Conservation (phyloP, 2,329 filamentous ascomycete genomes). For the Pseudogymnoascus sp. region DNA sequence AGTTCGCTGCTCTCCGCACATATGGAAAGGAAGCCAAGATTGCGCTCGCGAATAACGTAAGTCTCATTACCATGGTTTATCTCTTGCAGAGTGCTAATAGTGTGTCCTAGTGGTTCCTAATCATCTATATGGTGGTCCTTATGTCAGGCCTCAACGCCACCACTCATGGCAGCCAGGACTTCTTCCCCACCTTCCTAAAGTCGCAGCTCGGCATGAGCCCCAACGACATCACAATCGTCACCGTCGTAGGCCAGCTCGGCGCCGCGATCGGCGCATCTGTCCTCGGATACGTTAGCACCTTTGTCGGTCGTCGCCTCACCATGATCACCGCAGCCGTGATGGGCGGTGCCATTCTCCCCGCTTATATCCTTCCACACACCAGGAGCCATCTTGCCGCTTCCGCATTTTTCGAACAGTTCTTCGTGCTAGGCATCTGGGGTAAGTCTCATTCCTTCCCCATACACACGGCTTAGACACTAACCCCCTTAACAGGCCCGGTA, state of each 20-base stretch:
- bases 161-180: slow-evolving; percentile 30
- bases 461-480: neutral
- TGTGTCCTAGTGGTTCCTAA: slow-evolving; percentile 66
- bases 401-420: slow-evolving; percentile 75
- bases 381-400: slow-evolving; percentile 59
- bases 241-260: slow-evolving; percentile 63
- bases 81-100: too few relatives aligned
- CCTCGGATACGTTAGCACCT: slow-evolving; percentile 59
- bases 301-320: slow-evolving; percentile 58
- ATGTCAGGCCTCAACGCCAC: slow-evolving; percentile 82
- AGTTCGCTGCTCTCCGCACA: slow-evolving; percentile 54
- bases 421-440: slow-evolving; percentile 67
- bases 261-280: slow-evolving; percentile 58
- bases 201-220: slow-evolving; percentile 39
- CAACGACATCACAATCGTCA: slow-evolving; percentile 52
- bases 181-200: slow-evolving; percentile 51
- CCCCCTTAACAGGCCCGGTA: slow-evolving; percentile 36
- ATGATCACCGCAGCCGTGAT: slow-evolving; percentile 56
- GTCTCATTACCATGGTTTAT: too few relatives aligned
- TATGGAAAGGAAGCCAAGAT: slow-evolving; percentile 71
- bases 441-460: slow-evolving; percentile 38
- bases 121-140: slow-evolving; percentile 73
- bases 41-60: slow-evolving; percentile 51
- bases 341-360: slow-evolving; percentile 71
- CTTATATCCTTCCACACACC: slow-evolving; percentile 62